Evolutionary conservation across 805 yeast species (phyloP).

Genomic region (Ogataea pini): DNA sequence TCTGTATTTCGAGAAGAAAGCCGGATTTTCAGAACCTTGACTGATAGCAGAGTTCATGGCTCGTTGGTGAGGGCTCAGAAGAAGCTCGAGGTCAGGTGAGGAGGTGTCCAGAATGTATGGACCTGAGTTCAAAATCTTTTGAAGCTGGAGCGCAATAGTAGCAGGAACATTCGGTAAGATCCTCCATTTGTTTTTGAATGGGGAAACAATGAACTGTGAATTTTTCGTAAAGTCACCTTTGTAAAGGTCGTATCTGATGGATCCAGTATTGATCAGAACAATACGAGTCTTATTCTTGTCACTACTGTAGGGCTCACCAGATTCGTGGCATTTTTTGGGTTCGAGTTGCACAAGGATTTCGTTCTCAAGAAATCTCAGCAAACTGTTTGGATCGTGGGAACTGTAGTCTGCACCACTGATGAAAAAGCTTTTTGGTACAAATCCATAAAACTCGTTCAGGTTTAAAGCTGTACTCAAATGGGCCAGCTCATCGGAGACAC

Average conservation of each 20-base stretch:
- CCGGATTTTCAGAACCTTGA: background rate
- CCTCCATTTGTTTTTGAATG: slow-evolving; percentile 81
- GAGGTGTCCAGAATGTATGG: slow-evolving; percentile 37
- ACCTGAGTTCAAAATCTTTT: slow-evolving; percentile 56
- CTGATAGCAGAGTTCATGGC: slow-evolving; percentile 18
- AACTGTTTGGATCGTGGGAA: slow-evolving; percentile 49
- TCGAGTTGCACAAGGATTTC: slow-evolving; percentile 45
- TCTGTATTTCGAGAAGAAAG: slow-evolving; percentile 8
- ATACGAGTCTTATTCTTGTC: slow-evolving; percentile 44
- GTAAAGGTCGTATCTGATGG: slow-evolving; percentile 82
- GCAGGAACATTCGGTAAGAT: slow-evolving; percentile 59
- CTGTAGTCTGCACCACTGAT: slow-evolving; percentile 64
- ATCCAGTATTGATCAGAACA: slow-evolving; percentile 80
- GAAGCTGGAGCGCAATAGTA: slow-evolving; percentile 53
- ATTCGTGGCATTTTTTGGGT: slow-evolving; percentile 26
- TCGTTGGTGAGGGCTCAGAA: slow-evolving; percentile 29
- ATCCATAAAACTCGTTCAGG: slow-evolving; percentile 59
- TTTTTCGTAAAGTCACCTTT: slow-evolving; percentile 82
- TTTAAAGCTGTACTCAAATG: slow-evolving; percentile 45
- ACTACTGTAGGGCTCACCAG: slow-evolving; percentile 11
- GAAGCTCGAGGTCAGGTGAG: slow-evolving; percentile 8
- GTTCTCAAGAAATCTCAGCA: slow-evolving; percentile 59
- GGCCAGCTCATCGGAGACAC: slow-evolving; percentile 46
- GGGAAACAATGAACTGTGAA: slow-evolving; percentile 79
- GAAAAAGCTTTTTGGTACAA: slow-evolving; percentile 65